These are phyloP conservation scores for Scheffersomyces titani DNA, from an alignment of 1,139 yeast genomes.

Conservation along the genomic window DNA sequence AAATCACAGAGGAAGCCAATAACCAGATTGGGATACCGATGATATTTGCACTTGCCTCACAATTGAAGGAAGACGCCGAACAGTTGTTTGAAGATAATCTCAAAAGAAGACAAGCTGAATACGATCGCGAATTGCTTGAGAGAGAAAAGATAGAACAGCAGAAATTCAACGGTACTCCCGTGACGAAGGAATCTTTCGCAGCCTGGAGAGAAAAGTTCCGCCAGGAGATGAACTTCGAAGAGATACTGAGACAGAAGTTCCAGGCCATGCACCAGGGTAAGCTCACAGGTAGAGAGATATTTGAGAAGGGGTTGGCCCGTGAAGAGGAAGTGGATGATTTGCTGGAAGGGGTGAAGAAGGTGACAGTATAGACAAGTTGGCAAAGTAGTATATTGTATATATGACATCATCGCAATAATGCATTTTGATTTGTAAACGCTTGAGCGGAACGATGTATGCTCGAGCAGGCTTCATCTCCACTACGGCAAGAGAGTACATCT, in stretches of 20 bases:
- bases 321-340: slow-evolving; percentile 48
- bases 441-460: too few relatives aligned
- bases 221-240: slow-evolving; percentile 55
- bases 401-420: too few relatives aligned
- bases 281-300: slow-evolving; percentile 84
- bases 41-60: slow-evolving; percentile 74
- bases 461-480: too few relatives aligned
- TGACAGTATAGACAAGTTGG: slow-evolving; percentile 12
- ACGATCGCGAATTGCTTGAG: slow-evolving; percentile 58
- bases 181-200: slow-evolving; percentile 68
- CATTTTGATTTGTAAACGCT: too few relatives aligned
- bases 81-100: slow-evolving; percentile 58
- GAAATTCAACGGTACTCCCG: slow-evolving; percentile 80
- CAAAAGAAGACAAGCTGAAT: slow-evolving; percentile 52
- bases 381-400: not conserved
- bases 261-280: slow-evolving; percentile 68
- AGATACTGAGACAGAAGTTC: slow-evolving; percentile 52
- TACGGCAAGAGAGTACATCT: too few relatives aligned
- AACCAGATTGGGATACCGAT: slow-evolving; percentile 86
- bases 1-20: slow-evolving; percentile 63
- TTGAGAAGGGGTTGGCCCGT: slow-evolving; percentile 83
- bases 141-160: slow-evolving; percentile 68
- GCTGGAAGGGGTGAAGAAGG: slow-evolving; percentile 21
- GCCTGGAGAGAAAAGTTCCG: slow-evolving; percentile 73
- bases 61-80: slow-evolving; percentile 81